These are phyloP conservation scores for Candida morakotiae DNA, from an alignment of 805 yeast genomes.

Conservation along the genomic window DNA sequence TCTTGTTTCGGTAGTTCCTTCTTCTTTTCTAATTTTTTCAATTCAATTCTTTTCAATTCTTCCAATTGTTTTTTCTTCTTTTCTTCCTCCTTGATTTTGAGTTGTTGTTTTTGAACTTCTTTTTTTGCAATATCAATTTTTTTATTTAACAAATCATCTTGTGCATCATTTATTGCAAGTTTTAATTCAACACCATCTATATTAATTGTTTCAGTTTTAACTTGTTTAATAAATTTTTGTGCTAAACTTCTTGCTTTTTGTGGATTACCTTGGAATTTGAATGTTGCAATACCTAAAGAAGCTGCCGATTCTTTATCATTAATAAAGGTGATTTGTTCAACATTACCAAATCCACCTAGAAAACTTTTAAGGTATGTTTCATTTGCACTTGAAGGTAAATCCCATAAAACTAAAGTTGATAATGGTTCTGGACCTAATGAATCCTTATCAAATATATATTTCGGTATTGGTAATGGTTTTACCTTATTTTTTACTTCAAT, in stretches of 20 bases:
- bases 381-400: conserved; percentile 52
- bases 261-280: conserved; percentile 55
- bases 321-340: conserved; percentile 54
- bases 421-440: conserved; percentile 76
- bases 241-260: conserved; percentile 42
- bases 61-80: conserved; percentile 13
- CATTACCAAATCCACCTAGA: conserved; percentile 59
- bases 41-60: conserved; percentile 11
- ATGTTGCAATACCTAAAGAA: conserved; percentile 67
- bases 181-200: conserved; percentile 52
- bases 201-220: conserved; percentile 30
- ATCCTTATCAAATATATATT: conserved; percentile 56
- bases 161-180: conserved; percentile 49
- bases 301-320: conserved; percentile 74
- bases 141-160: conserved; percentile 32
- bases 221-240: conserved; percentile 22
- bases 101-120: conserved; percentile 19
- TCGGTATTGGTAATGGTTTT: conserved; percentile 40
- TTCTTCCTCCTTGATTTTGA: conserved; percentile 31
- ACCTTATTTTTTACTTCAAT: conserved; percentile 29
- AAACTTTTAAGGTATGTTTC: conserved; percentile 45
- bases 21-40: conserved; percentile 9
- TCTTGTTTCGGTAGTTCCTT: conserved; percentile 1
- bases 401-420: conserved; percentile 66
- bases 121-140: conserved; percentile 33